Conservation (phyloP, 2,329 filamentous ascomycete species). For the Dryadomyces quercivorus region DNA sequence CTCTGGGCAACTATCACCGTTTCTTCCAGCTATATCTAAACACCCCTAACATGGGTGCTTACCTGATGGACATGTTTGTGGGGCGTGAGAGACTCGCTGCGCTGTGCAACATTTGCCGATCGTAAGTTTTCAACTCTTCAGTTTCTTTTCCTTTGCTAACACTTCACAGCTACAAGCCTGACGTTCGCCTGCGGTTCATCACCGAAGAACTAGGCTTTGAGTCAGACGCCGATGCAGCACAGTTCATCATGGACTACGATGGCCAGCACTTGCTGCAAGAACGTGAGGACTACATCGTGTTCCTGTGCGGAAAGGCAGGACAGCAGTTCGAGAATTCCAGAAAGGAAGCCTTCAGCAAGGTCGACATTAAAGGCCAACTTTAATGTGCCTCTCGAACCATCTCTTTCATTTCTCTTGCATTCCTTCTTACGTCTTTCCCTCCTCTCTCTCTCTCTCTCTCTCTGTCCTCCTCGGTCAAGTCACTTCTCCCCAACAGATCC, state of each 20-base stretch:
- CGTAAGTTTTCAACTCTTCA: conserved; percentile 54
- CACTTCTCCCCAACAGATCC: too few relatives aligned
- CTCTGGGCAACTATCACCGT: conserved; percentile 90
- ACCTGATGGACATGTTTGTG: conserved; percentile 99
- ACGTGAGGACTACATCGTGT: conserved; percentile 58
- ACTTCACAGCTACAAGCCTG: conserved; percentile 71
- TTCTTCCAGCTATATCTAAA: conserved; percentile 95
- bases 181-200: conserved; percentile 79
- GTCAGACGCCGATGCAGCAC: conserved; percentile 76
- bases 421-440: not conserved
- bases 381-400: conserved; percentile 27
- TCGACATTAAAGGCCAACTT: conserved; percentile 98
- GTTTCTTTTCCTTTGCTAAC: not conserved
- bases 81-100: conserved; percentile 84
- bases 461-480: not conserved
- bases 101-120: conserved; percentile 84
- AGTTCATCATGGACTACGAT: conserved; percentile 76
- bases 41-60: conserved; percentile 92
- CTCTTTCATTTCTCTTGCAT: conserved; percentile 4
- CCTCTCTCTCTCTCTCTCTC: not conserved
- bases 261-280: conserved; percentile 68
- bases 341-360: conserved; percentile 62
- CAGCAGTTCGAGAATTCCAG: conserved; percentile 63
- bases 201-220: conserved; percentile 95
- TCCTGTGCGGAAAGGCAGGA: conserved; percentile 63